Conservation (phyloP, 2,329 filamentous ascomycete genomes). For the Aspergillus flavus region DNA sequence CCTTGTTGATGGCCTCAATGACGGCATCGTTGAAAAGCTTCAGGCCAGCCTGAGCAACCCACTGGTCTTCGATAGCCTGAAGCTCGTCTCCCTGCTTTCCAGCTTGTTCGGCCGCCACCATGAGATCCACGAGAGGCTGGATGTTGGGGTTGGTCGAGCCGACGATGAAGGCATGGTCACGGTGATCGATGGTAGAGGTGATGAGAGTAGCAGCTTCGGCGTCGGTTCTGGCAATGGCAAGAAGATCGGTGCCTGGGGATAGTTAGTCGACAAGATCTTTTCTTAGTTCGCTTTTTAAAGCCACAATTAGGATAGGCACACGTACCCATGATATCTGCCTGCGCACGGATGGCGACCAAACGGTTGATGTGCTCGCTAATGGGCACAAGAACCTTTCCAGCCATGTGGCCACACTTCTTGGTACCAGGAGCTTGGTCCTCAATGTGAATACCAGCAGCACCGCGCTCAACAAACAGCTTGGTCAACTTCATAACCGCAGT, state of each 20-base stretch:
- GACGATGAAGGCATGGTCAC: conserved; percentile 92
- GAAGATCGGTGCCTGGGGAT: conserved; percentile 71
- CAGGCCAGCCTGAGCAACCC: conserved; percentile 76
- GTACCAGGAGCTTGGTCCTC: conserved; percentile 98
- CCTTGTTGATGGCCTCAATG: conserved; percentile 73
- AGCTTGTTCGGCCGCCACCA: conserved; percentile 78
- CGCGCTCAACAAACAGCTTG: conserved; percentile 95
- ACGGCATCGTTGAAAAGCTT: conserved; percentile 93
- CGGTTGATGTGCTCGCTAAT: conserved; percentile 98
- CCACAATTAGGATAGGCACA: background rate
- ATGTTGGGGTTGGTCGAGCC: conserved; percentile 84
- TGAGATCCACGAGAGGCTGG: conserved; percentile 84
- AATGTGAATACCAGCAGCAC: conserved; percentile 96
- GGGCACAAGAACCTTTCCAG: conserved; percentile 94
- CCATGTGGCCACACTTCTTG: conserved; percentile 99
- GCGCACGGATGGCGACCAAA: conserved; percentile 91
- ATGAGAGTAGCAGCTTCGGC: conserved; percentile 97
- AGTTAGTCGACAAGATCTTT: conserved; percentile 5
- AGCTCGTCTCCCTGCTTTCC: conserved; percentile 81
- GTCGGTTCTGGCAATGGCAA: conserved; percentile 92
- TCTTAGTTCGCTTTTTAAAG: no score
- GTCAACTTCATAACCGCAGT: conserved; percentile 99
- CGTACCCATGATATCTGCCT: conserved; percentile 96
- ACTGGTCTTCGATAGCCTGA: conserved; percentile 89
- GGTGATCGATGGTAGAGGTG: conserved; percentile 91